Evolutionary conservation across 2,329 filamentous ascomycete species (phyloP), one percentile per base, ranked within the genome.

Genomic region (Hypoxylon sp.): DNA sequence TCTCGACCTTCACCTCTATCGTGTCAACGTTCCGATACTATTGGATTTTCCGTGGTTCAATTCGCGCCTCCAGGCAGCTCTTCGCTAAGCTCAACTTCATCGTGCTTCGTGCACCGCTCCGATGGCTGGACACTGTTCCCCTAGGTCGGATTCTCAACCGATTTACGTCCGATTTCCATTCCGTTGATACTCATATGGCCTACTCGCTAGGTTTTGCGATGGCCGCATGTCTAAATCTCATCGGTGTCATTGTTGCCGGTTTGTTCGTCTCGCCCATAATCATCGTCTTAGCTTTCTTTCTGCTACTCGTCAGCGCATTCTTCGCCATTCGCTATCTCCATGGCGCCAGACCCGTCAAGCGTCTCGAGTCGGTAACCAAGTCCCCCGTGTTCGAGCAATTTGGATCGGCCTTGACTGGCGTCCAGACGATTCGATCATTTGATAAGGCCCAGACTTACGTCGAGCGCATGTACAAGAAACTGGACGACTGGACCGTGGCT

Each of bases 341-440:
- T n/a, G 88, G 81, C 1, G 88, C 89, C 0, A 78, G 90, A 27
- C 88, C 91, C 21, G 78, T 88, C 54, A 93, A 92, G 72, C 79
- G 90, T 4, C 78, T 93, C 1, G 89, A 93, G 68, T 90, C 86
- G 58, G 90, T 81, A 2, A 81, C 84, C 46, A 92, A 91, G 69
- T 89, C 86, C 0, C 90, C 90, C 0, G 84, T 93, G 1, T 92
- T 91, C 61, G 89, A 93, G 67, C 84, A 90, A 55, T 92, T 93
- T 62, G 86, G 86, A 7, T 84, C 87, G 1, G 83, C 87, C 0
- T 78, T 93, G 7, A 80, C 82, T 0, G 90, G 90, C 4, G 82
- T 94, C 12, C 77, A 83, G 1, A 92, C 89, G 0, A 90, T 94
- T 42, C 83, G 90, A 8, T 87, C 87, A 0, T 93, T 89, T 60